Percentiles rank a stretch among this genome's conserved stretches.
Conservation (phyloP, 2,329 filamentous ascomycete genomes). For the Exophiala lecanii-corni region DNA sequence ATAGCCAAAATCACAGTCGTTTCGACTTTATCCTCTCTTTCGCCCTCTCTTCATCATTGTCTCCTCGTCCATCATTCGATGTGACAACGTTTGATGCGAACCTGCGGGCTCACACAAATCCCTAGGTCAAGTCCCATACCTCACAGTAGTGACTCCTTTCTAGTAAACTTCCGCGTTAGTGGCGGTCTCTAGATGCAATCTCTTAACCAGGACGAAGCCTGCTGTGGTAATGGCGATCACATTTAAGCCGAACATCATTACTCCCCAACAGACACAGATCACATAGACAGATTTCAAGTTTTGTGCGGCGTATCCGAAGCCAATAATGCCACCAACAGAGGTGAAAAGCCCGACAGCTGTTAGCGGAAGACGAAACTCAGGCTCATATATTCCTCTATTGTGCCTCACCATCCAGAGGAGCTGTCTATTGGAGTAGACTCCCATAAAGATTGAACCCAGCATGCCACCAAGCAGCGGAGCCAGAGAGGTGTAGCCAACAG, state of each 20-base stretch:
- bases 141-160: too few relatives aligned
- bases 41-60: too few relatives aligned
- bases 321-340: conserved; percentile 37
- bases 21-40: too few relatives aligned
- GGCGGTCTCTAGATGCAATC: too few relatives aligned
- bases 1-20: too few relatives aligned
- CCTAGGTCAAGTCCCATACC: too few relatives aligned
- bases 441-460: conserved; percentile 69
- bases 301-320: conserved; percentile 31
- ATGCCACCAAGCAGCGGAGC: conserved; percentile 33
- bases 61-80: too few relatives aligned
- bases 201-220: conserved; percentile 85
- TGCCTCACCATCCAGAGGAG: conserved; percentile 32
- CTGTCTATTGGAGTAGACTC: conserved; percentile 43
- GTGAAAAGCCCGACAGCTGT: conserved; percentile 34
- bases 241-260: conserved; percentile 84
- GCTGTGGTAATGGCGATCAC: conserved; percentile 72
- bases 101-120: too few relatives aligned
- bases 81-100: too few relatives aligned
- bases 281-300: conserved; percentile 61
- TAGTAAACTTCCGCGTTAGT: too few relatives aligned
- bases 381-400: conserved; percentile 38
- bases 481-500: conserved; percentile 34
- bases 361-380: conserved; percentile 38
- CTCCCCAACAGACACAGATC: conserved; percentile 72